A percentile compares a stretch with the other conserved stretches of the same genome.
These are phyloP conservation scores for Diddensiella santjacobensis DNA, from an alignment of 805 yeast species.

Conservation along the genomic window DNA sequence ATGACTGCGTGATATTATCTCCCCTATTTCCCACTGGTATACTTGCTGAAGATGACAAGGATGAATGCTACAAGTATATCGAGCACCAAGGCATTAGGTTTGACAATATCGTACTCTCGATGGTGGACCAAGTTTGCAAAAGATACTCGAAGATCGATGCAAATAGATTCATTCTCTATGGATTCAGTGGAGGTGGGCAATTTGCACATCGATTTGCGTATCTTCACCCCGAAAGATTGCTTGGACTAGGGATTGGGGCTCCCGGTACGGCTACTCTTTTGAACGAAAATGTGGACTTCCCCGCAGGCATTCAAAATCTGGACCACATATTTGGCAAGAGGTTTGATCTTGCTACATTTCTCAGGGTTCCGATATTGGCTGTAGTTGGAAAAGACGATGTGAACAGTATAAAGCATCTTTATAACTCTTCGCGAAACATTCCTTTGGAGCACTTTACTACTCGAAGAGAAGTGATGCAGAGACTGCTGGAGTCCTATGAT, in stretches of 20 bases:
- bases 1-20: slow-evolving; percentile 11
- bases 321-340: slow-evolving; percentile 3
- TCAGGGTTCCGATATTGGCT: slow-evolving; percentile 3
- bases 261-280: slow-evolving; percentile 14
- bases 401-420: neutral
- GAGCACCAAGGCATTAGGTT: slow-evolving; percentile 8
- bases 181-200: slow-evolving; percentile 17
- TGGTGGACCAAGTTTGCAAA: slow-evolving; percentile 9
- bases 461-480: slow-evolving; percentile 1
- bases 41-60: slow-evolving; percentile 1
- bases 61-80: slow-evolving; percentile 15
- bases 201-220: slow-evolving; percentile 14
- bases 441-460: slow-evolving; percentile 5
- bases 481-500: slow-evolving; percentile 2
- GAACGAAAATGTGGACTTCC: slow-evolving; percentile 3
- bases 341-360: neutral
- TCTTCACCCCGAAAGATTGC: slow-evolving; percentile 12
- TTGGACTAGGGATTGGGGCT: slow-evolving; percentile 14
- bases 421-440: slow-evolving; percentile 3
- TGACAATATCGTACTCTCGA: slow-evolving; percentile 8
- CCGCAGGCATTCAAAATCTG: slow-evolving; percentile 6
- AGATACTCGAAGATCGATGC: slow-evolving; percentile 6
- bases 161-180: slow-evolving; percentile 8
- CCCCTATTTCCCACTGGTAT: slow-evolving; percentile 16
- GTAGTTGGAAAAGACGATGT: slow-evolving; percentile 7